Percentiles rank a stretch among this genome's conserved stretches.
Conservation (phyloP, 2,329 filamentous ascomycete species). For the Calonectria montana region DNA sequence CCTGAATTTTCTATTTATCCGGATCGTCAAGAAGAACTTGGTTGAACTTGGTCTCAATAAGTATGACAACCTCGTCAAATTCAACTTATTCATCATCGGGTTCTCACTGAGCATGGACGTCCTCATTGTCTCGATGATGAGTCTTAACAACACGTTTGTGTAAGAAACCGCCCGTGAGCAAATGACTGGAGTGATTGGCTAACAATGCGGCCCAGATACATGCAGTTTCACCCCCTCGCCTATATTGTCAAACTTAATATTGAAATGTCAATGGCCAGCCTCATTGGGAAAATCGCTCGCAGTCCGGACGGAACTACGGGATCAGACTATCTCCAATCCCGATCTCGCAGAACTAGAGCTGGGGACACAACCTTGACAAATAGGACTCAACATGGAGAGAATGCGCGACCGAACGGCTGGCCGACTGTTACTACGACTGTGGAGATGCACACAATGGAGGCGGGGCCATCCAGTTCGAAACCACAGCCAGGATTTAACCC, state of each 20-base stretch:
- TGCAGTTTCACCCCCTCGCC: neutral
- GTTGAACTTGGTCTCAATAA: neutral
- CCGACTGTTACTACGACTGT: too few relatives aligned
- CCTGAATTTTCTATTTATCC: constrained; percentile 1
- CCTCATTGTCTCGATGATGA: neutral
- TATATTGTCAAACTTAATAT: neutral
- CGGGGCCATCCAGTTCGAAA: too few relatives aligned
- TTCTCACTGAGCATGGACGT: neutral
- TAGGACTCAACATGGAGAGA: too few relatives aligned
- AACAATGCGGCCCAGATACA: too few relatives aligned
- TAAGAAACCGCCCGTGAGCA: neutral
- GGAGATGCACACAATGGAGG: too few relatives aligned
- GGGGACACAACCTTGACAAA: too few relatives aligned
- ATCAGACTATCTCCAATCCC: too few relatives aligned
- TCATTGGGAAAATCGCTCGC: neutral
- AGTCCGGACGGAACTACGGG: too few relatives aligned
- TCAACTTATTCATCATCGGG: neutral
- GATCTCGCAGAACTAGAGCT: too few relatives aligned
- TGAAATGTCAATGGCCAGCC: neutral
- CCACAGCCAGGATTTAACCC: too few relatives aligned
- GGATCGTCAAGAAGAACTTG: neutral
- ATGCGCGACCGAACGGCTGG: too few relatives aligned
- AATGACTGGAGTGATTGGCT: neutral
- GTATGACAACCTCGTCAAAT: neutral
- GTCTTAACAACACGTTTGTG: neutral